Conservation (phyloP, 1,284 basidiomycete species). For the Rhodotorula sp. region DNA sequence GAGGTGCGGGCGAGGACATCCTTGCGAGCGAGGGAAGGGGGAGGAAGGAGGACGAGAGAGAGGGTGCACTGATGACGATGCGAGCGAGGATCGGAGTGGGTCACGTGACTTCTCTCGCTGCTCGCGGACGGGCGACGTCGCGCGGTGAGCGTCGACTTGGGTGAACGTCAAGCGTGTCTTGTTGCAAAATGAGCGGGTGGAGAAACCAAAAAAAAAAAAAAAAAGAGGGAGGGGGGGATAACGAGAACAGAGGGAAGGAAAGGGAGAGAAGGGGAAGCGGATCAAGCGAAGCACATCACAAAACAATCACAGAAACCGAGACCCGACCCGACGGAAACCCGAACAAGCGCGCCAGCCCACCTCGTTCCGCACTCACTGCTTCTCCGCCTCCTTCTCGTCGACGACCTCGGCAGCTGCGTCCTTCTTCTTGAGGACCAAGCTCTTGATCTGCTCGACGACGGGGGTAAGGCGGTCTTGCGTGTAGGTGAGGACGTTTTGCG, state of each 20-base stretch:
- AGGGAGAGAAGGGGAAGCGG: too few species aligned
- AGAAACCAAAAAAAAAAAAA: too few species aligned
- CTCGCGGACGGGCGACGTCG: too few species aligned
- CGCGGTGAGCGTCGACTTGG: neutral
- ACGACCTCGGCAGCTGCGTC: constrained; percentile 10
- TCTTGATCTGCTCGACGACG: constrained; percentile 24
- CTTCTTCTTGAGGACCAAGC: constrained; percentile 25
- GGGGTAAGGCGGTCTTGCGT: constrained; percentile 34
- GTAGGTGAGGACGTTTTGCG: constrained; percentile 32
- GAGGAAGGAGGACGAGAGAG: neutral
- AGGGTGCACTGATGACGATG: neutral
- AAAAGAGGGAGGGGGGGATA: neutral
- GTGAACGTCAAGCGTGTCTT: neutral
- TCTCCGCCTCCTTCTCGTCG: neutral
- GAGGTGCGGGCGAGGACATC: constrained; percentile 5
- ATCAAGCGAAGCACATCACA: neutral
- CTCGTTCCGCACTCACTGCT: neutral
- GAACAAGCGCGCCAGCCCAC: neutral
- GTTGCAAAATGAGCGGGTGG: too few species aligned
- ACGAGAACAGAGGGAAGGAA: neutral
- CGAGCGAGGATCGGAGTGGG: neutral
- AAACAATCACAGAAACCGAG: too few species aligned
- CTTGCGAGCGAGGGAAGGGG: neutral
- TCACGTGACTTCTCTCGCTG: too few species aligned
- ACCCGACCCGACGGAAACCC: too few species aligned